A percentile compares a stretch with the other conserved stretches of the same genome.
These are phyloP conservation scores for Ophiobolus disseminans DNA, from an alignment of 2,329 filamentous ascomycete genomes.

Conservation along the genomic window DNA sequence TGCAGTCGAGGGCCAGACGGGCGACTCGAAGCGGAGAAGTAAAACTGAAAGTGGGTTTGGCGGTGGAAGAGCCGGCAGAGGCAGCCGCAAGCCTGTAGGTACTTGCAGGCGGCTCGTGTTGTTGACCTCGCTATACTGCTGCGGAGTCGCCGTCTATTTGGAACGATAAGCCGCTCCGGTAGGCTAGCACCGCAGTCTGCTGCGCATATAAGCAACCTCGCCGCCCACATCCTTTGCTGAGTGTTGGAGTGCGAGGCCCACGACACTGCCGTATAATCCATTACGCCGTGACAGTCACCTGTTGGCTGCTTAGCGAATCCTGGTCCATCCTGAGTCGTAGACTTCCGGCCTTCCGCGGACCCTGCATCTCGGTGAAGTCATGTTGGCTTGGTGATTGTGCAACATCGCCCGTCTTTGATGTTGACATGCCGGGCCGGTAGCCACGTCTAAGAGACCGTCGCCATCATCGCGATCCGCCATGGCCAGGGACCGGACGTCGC, in stretches of 20 bases:
- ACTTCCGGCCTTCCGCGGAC: constrained; percentile 2
- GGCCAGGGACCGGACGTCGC: constrained; percentile 13
- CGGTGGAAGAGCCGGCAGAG: neutral
- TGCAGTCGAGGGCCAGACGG: constrained; percentile 4
- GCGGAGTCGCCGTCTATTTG: constrained; percentile 15
- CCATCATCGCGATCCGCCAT: constrained; percentile 12
- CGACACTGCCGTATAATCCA: constrained; percentile 12
- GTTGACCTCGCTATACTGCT: constrained; percentile 41
- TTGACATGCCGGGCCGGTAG: constrained; percentile 23
- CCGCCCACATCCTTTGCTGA: constrained; percentile 4
- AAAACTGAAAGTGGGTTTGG: neutral
- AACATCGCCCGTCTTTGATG: constrained; percentile 14
- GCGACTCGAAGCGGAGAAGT: constrained; percentile 5
- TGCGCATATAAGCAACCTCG: constrained; percentile 13
- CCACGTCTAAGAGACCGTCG: neutral
- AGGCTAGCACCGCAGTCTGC: constrained; percentile 7
- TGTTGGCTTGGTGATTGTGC: constrained; percentile 36
- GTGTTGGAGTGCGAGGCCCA: constrained; percentile 1
- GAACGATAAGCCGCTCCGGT: constrained; percentile 3
- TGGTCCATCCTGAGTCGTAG: too few species aligned
- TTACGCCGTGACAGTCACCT: constrained; percentile 11
- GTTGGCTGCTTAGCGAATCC: constrained; percentile 6
- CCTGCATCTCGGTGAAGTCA: constrained; percentile 11
- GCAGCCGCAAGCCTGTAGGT: neutral
- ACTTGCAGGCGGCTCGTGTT: constrained; percentile 7